Conservation (phyloP, 768 basidiomycete species). For the Kwoniella sp. region DNA sequence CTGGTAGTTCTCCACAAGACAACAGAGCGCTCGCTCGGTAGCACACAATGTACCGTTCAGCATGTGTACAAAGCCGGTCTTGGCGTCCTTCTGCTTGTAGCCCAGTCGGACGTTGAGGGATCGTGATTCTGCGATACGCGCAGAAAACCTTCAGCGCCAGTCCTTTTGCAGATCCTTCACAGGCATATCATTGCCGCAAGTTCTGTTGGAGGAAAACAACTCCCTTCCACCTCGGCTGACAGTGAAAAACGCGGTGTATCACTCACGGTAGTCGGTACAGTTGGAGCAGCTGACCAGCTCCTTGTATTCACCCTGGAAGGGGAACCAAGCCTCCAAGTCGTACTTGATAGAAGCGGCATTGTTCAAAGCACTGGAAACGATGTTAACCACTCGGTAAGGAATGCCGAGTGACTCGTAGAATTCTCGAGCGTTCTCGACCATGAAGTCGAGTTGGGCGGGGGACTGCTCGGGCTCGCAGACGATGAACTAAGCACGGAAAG, state of each 20-base stretch:
- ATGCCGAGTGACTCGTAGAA: slow-evolving; percentile 95
- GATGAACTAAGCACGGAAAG: slow-evolving; percentile 68
- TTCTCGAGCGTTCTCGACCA: slow-evolving; percentile 85
- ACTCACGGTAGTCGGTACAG: slow-evolving; percentile 98
- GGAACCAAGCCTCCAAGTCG: slow-evolving; percentile 99
- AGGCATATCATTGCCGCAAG: neutral
- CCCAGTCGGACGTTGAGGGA: slow-evolving; percentile 92
- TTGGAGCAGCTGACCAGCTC: slow-evolving; percentile 97
- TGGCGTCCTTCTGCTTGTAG: slow-evolving; percentile 83
- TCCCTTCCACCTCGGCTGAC: too few relatives aligned
- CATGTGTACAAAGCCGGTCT: slow-evolving; percentile 98
- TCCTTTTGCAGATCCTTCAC: too few relatives aligned
- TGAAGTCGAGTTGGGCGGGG: slow-evolving; percentile 88
- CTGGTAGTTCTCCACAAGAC: slow-evolving; percentile 98
- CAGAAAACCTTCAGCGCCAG: slow-evolving; percentile 1
- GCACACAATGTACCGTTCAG: slow-evolving; percentile 94
- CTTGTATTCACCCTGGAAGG: slow-evolving; percentile 93
- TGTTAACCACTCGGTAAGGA: slow-evolving; percentile 88
- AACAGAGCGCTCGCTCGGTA: slow-evolving; percentile 93
- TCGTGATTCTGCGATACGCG: slow-evolving; percentile 70
- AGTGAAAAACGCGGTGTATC: neutral
- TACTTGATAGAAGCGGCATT: slow-evolving; percentile 96
- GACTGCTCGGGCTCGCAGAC: slow-evolving; percentile 92
- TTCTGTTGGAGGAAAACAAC: slow-evolving; percentile 5
- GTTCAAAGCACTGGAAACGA: slow-evolving; percentile 95